phyloP scores from a whole-genome alignment of 1,284 basidiomycete species.

The Cutaneotrichosporon sp. region DNA sequence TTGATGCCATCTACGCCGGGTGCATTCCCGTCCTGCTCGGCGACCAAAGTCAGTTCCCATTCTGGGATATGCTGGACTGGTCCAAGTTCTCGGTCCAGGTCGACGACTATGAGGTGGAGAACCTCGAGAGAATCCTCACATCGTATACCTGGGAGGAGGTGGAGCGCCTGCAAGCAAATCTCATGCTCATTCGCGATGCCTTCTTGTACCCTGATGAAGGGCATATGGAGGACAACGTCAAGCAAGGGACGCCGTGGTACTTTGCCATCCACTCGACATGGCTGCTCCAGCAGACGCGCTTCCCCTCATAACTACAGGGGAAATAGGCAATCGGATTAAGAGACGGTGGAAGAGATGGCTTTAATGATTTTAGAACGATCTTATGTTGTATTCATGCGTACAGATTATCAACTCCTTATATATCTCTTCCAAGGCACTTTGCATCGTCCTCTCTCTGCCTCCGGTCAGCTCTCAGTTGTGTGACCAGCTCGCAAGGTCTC shows the following conservation, averaged over 20 bases:
- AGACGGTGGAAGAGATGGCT: too few relatives aligned
- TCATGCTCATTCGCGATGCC: conserved; percentile 45
- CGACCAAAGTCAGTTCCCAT: conserved; percentile 38
- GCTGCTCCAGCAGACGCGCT: conserved; percentile 14
- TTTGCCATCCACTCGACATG: conserved; percentile 37
- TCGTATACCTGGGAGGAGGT: conserved; percentile 31
- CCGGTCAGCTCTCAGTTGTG: too few relatives aligned
- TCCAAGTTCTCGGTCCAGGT: conserved; percentile 40
- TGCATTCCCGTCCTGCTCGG: conserved; percentile 49
- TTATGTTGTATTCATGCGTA: too few relatives aligned
- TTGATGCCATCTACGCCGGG: conserved; percentile 46
- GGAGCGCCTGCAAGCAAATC: conserved; percentile 36
- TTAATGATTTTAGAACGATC: too few relatives aligned
- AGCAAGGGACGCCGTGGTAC: conserved; percentile 32
- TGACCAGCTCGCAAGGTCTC: too few relatives aligned
- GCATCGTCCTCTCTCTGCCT: too few relatives aligned
- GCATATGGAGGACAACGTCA: conserved; percentile 16
- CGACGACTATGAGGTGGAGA: conserved; percentile 36
- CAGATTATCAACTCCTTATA: too few relatives aligned
- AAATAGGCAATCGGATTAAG: too few relatives aligned
- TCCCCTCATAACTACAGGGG: too few relatives aligned
- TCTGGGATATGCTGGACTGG: conserved; percentile 46
- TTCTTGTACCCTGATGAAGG: conserved; percentile 43
- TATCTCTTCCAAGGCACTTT: too few relatives aligned
- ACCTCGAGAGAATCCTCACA: conserved; percentile 38